A percentile compares a stretch with the other conserved stretches of the same genome.
Conservation (phyloP, 495 filamentous ascomycete genomes). For the Recurvomyces mirabilis region DNA sequence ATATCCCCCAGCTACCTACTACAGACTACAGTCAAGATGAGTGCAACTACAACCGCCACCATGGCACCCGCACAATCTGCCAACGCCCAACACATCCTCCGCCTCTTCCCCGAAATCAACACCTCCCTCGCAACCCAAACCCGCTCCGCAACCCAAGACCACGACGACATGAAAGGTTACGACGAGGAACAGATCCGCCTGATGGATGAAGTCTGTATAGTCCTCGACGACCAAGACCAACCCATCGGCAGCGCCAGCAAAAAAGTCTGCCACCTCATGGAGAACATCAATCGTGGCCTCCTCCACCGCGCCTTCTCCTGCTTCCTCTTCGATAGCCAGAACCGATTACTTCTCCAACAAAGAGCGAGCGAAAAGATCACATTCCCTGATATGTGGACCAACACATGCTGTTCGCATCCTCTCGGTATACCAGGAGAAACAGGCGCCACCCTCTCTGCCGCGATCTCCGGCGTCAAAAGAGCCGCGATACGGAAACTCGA, state of each 20-base stretch:
- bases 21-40: constrained; percentile 8
- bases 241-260: constrained; percentile 97
- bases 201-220: constrained; percentile 99
- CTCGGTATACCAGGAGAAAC: constrained; percentile 86
- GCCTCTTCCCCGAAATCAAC: constrained; percentile 91
- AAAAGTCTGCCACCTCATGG: constrained; percentile 97
- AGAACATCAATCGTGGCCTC: constrained; percentile 89
- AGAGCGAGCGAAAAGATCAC: constrained; percentile 96
- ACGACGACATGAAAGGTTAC: constrained; percentile 59
- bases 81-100: constrained; percentile 76
- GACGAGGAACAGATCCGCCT: constrained; percentile 94
- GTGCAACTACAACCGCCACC: constrained; percentile 28
- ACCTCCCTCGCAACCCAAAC: constrained; percentile 51
- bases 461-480: constrained; percentile 72
- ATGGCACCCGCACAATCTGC: constrained; percentile 40
- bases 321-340: constrained; percentile 87
- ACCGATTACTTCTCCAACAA: constrained; percentile 86
- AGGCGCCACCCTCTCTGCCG: constrained; percentile 67
- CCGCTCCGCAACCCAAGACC: constrained; percentile 27
- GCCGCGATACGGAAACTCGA: constrained; percentile 86
- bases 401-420: constrained; percentile 98
- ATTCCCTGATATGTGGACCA: constrained; percentile 99
- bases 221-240: constrained; percentile 78
- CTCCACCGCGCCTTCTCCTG: constrained; percentile 96
- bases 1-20: no score